These are phyloP conservation scores for Eucalyptus sp. DNA, from an alignment of 345 rosid genomes.

Conservation along the genomic window DNA sequence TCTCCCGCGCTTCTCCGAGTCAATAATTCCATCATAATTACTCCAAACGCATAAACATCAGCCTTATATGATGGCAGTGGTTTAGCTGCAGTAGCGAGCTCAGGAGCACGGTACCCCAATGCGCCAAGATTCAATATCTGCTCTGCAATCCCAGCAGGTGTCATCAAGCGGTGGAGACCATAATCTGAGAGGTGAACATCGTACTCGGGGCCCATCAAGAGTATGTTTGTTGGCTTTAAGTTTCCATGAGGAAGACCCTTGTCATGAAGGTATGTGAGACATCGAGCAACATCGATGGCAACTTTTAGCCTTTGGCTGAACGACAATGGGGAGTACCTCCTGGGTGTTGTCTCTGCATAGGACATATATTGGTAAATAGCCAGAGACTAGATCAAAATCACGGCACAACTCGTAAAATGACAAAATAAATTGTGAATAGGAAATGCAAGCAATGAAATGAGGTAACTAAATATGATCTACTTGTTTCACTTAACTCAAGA, in stretches of 20 bases:
- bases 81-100: constrained; percentile 55
- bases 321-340: constrained; percentile 67
- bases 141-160: constrained; percentile 70
- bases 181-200: constrained; percentile 54
- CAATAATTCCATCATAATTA: constrained; percentile 80
- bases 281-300: constrained; percentile 65
- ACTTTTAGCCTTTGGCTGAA: constrained; percentile 74
- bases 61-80: constrained; percentile 62
- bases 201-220: constrained; percentile 45
- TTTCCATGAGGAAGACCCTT: constrained; percentile 79
- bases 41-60: constrained; percentile 84
- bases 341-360: constrained; percentile 79
- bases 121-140: constrained; percentile 89
- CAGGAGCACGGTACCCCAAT: constrained; percentile 89
- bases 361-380: background rate
- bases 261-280: constrained; percentile 75
- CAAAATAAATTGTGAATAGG: background rate
- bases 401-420: background rate
- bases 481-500: background rate
- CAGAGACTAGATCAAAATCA: background rate
- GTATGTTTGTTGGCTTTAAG: constrained; percentile 77
- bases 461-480: background rate
- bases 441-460: background rate
- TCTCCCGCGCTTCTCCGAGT: constrained; percentile 89
- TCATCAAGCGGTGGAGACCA: constrained; percentile 84